These are phyloP conservation scores for Mycena floridula DNA, from an alignment of 768 basidiomycete species.

Conservation along the genomic window DNA sequence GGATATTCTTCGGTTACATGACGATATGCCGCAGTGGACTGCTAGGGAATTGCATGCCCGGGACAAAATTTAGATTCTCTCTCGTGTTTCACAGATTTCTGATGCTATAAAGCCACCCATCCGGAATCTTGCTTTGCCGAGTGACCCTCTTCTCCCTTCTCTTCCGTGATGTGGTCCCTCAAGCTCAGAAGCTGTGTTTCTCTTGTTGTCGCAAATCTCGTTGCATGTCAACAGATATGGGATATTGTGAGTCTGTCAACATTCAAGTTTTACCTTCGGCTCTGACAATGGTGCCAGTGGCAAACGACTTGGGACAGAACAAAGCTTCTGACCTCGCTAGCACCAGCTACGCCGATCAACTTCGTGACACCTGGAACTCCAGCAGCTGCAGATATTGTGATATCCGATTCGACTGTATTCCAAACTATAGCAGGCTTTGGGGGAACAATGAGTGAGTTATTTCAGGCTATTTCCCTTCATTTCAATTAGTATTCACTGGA, in stretches of 20 bases:
- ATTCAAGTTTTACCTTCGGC: constrained; percentile 1
- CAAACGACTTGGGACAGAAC: constrained; percentile 52
- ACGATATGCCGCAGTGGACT: no score
- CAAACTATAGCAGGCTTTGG: constrained; percentile 68
- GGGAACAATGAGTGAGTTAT: constrained; percentile 47
- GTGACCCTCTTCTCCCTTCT: no score
- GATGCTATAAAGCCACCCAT: no score
- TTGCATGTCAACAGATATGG: constrained; percentile 45
- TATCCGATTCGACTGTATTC: constrained; percentile 48
- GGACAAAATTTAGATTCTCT: no score
- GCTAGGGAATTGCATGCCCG: no score
- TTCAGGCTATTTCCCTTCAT: constrained; percentile 1
- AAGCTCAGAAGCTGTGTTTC: no score
- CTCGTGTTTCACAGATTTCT: no score
- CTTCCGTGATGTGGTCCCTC: no score
- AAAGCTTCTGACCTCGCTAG: constrained; percentile 44
- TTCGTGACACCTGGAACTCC: constrained; percentile 52
- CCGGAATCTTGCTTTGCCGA: no score
- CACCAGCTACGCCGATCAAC: constrained; percentile 44
- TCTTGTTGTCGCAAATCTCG: constrained; percentile 11
- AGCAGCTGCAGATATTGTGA: constrained; percentile 55
- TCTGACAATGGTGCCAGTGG: constrained; percentile 33
- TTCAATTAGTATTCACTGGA: constrained; percentile 52
- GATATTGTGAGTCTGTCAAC: constrained; percentile 35
- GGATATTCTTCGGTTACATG: no score